Conservation (phyloP, 768 basidiomycete species). For the Cystofilobasidium ferigula region DNA sequence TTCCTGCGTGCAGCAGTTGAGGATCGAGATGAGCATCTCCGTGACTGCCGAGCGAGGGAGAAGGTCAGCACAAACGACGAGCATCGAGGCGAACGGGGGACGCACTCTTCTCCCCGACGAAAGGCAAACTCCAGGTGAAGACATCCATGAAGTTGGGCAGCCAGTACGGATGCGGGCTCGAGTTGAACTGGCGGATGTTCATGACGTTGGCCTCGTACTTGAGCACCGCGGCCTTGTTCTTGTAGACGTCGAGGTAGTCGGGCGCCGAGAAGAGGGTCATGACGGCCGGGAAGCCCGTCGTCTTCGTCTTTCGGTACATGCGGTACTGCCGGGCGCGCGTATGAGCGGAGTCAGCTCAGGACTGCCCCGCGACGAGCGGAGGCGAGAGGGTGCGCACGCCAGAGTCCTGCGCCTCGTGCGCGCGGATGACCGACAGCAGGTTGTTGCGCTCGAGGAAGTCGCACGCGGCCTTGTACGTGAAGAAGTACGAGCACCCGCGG, state of each 20-base stretch:
- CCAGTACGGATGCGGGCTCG: conserved; percentile 41
- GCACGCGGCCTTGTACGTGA: conserved; percentile 95
- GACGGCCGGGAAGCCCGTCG: conserved; percentile 95
- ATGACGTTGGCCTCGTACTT: conserved; percentile 99
- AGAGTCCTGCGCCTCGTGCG: conserved; percentile 89
- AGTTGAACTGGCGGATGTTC: conserved; percentile 44
- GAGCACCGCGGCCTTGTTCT: conserved; percentile 98
- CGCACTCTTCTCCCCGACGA: conserved; percentile 94
- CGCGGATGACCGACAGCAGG: conserved; percentile 87
- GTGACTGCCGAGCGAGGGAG: conserved; percentile 52
- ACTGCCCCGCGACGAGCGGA: not conserved
- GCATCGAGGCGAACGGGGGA: conserved; percentile 15
- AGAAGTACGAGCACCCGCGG: conserved; percentile 94
- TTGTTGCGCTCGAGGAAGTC: conserved; percentile 96
- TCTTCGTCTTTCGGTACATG: conserved; percentile 98
- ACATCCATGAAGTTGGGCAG: conserved; percentile 99
- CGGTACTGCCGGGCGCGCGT: conserved; percentile 47
- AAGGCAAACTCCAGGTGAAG: conserved; percentile 97
- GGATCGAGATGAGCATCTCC: conserved; percentile 93
- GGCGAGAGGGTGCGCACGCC: not conserved
- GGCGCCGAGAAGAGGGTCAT: conserved; percentile 99
- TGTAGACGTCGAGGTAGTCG: conserved; percentile 63
- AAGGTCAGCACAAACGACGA: not conserved
- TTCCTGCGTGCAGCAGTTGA: conserved; percentile 91
- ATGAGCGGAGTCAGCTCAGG: not conserved